Conservation (phyloP, 768 basidiomycete species). For the Mycena galopus region DNA sequence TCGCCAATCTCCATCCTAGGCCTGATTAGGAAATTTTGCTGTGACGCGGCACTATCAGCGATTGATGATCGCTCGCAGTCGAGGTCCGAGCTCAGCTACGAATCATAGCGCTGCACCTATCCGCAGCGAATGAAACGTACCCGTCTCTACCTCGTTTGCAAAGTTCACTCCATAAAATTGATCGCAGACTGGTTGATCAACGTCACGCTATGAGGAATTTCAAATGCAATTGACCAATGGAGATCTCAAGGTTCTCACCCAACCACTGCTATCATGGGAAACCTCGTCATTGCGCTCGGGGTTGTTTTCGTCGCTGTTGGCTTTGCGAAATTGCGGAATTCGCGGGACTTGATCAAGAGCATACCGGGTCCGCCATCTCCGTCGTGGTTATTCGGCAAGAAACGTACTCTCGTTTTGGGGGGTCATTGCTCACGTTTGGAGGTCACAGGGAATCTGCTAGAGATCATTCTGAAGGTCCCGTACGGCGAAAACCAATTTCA, state of each 20-base stretch:
- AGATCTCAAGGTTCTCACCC: no score
- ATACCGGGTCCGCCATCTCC: constrained; percentile 31
- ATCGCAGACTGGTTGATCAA: no score
- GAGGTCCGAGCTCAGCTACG: no score
- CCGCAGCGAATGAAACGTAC: no score
- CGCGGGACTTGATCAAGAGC: constrained; percentile 18
- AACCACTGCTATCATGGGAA: constrained; percentile 5
- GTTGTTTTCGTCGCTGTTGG: constrained; percentile 24
- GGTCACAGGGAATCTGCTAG: constrained; percentile 27
- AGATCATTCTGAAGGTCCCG: constrained; percentile 31
- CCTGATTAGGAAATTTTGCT: no score
- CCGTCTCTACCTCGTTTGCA: no score
- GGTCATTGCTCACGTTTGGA: neutral
- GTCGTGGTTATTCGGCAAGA: constrained; percentile 33
- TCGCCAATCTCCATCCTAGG: no score
- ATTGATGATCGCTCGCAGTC: neutral
- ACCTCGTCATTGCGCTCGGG: constrained; percentile 24
- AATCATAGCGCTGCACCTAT: no score
- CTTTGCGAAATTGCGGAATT: constrained; percentile 16
- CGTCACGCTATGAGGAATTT: neutral
- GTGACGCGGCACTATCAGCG: neutral
- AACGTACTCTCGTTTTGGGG: neutral
- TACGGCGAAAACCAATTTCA: constrained; percentile 30
- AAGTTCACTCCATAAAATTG: no score
- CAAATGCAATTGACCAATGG: neutral